Evolutionary conservation across 306 rosid species (phyloP).

Genomic region (Quercus mongolica): DNA sequence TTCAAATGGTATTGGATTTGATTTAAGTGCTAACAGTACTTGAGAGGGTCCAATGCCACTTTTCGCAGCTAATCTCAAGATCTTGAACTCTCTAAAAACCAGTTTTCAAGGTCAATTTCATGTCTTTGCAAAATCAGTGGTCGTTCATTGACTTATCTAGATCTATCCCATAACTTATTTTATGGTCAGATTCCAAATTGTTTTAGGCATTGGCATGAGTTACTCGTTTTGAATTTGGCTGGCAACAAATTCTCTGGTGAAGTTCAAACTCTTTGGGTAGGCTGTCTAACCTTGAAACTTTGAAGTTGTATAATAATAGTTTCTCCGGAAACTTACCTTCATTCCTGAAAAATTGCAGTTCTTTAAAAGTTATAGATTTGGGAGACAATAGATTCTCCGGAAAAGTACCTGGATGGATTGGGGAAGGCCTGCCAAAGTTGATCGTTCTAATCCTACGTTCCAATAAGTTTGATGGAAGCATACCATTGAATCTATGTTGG

Average conservation of each 20-base stretch:
- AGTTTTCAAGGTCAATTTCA: background rate
- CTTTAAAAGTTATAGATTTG: constrained; percentile 12
- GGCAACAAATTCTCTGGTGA: background rate
- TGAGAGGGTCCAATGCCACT: constrained; percentile 7
- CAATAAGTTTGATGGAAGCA: constrained; percentile 8
- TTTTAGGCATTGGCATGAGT: too few relatives aligned
- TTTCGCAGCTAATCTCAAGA: background rate
- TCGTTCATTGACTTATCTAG: background rate
- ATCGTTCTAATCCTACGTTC: constrained; percentile 8
- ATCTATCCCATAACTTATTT: background rate
- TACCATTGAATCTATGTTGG: constrained; percentile 14
- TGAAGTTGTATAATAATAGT: background rate
- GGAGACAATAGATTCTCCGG: constrained; percentile 27
- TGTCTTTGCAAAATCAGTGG: background rate
- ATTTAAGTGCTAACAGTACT: constrained; percentile 22
- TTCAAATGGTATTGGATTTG: background rate
- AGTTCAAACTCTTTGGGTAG: background rate
- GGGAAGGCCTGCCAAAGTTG: background rate
- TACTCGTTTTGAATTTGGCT: background rate
- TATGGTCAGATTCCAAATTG: background rate
- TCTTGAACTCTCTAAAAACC: background rate
- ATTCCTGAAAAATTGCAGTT: background rate
- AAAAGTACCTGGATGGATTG: constrained; percentile 23
- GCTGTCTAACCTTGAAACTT: background rate
- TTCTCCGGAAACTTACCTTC: constrained; percentile 2